These are phyloP conservation scores for Monosporascus sp. DNA, from an alignment of 2,329 filamentous ascomycete genomes.

Conservation along the genomic window DNA sequence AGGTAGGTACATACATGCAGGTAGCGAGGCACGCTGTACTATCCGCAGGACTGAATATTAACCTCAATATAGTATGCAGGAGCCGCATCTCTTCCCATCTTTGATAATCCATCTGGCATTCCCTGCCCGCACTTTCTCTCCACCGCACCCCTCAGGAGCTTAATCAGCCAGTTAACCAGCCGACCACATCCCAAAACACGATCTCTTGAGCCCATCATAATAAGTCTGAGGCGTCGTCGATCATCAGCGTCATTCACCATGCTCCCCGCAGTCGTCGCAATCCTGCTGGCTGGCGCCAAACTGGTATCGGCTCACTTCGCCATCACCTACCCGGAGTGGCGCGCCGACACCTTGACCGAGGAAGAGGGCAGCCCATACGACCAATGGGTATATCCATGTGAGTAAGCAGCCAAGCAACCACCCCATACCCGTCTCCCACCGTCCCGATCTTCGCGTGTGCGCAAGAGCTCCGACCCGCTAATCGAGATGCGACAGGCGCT, in stretches of 20 bases:
- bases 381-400: slow-evolving; percentile 49
- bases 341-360: slow-evolving; percentile 37
- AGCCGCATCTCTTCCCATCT: too few relatives aligned
- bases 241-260: not conserved
- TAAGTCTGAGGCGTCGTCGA: not conserved
- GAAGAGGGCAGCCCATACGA: slow-evolving; percentile 33
- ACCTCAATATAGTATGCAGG: too few relatives aligned
- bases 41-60: too few relatives aligned
- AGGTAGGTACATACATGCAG: too few relatives aligned
- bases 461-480: not conserved
- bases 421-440: not conserved
- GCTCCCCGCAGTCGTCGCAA: slow-evolving; percentile 10
- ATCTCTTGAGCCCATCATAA: not conserved
- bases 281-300: slow-evolving; percentile 26
- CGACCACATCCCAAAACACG: not conserved
- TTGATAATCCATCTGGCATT: too few relatives aligned
- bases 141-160: too few relatives aligned
- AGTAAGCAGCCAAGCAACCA: slow-evolving; percentile 8
- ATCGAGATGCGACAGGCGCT: slow-evolving; percentile 31
- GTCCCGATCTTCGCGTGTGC: not conserved
- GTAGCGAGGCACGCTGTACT: too few relatives aligned
- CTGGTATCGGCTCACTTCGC: slow-evolving; percentile 43
- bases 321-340: slow-evolving; percentile 42
- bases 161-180: too few relatives aligned
- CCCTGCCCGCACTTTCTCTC: too few relatives aligned